A percentile compares a stretch with the other conserved stretches of the same genome.
phyloP scores from a whole-genome alignment of 192 early-diverging fungal genomes.

The Mortierella alpina region DNA sequence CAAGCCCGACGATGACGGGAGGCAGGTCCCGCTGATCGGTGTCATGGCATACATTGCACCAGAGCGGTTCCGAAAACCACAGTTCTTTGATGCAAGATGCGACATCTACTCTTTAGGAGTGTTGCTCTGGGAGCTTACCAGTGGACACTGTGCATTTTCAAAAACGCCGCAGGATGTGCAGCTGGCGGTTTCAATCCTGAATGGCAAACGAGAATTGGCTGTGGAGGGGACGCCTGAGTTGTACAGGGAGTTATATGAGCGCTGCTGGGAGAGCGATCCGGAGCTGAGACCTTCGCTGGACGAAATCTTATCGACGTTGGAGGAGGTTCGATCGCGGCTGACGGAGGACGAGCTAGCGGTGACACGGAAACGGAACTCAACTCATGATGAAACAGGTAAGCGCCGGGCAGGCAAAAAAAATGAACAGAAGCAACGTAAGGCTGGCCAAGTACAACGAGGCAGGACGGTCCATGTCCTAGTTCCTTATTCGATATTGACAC shows the following conservation, averaged over 20 bases:
- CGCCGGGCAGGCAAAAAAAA: not conserved
- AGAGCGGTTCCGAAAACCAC: constrained; percentile 47
- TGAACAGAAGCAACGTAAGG: not conserved
- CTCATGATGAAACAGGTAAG: constrained; percentile 7
- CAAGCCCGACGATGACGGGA: not conserved
- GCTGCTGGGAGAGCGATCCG: constrained; percentile 43
- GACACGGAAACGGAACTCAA: constrained; percentile 11
- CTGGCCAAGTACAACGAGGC: not conserved
- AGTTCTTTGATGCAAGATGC: constrained; percentile 44
- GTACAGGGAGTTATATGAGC: constrained; percentile 43
- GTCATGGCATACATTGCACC: constrained; percentile 53
- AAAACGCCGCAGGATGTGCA: constrained; percentile 36
- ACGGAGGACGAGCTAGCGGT: constrained; percentile 18
- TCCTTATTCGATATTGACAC: not conserved
- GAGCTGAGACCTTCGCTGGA: constrained; percentile 33
- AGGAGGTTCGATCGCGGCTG: not conserved
- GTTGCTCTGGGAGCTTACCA: constrained; percentile 56
- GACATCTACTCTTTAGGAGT: constrained; percentile 60
- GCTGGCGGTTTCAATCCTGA: constrained; percentile 34
- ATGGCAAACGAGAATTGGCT: constrained; percentile 43
- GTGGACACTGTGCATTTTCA: constrained; percentile 41
- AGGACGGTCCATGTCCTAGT: too few relatives aligned
- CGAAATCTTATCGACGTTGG: constrained; percentile 29
- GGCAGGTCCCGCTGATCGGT: constrained; percentile 25
- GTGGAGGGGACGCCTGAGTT: constrained; percentile 38